Evolutionary conservation across 1,284 basidiomycete genomes (phyloP).

Genomic region (Psilocybe mexicana): DNA sequence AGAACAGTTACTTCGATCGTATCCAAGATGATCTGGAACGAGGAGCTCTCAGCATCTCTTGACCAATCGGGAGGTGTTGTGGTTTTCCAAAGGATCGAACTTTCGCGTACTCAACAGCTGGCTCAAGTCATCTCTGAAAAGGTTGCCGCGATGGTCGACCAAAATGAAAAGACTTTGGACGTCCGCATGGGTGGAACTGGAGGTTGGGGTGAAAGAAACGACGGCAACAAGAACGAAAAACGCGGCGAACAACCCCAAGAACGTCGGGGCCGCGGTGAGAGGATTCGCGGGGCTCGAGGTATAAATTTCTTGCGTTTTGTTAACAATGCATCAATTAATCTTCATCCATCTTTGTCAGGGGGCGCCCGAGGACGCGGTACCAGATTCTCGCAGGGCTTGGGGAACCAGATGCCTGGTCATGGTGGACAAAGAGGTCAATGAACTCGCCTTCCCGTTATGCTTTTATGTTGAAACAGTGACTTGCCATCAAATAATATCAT

Average conservation of each 20-base stretch:
- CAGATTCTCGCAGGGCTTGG: slow-evolving; percentile 77
- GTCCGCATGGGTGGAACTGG: slow-evolving; percentile 75
- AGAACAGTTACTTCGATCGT: slow-evolving; percentile 89
- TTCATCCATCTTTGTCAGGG: slow-evolving; percentile 34
- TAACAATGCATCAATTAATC: neutral
- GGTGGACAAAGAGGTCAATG: slow-evolving; percentile 22
- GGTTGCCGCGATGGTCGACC: slow-evolving; percentile 86
- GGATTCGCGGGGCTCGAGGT: slow-evolving; percentile 63
- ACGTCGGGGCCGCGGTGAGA: slow-evolving; percentile 68
- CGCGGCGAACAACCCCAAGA: slow-evolving; percentile 76
- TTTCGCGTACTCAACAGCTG: slow-evolving; percentile 87
- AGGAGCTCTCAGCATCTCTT: slow-evolving; percentile 91
- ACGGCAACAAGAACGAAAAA: slow-evolving; percentile 75
- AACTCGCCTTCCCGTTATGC: slow-evolving; percentile 7
- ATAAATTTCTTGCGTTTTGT: slow-evolving; percentile 20
- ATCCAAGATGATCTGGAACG: slow-evolving; percentile 99
- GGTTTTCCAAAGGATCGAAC: slow-evolving; percentile 88
- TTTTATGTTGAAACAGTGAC: slow-evolving; percentile 16
- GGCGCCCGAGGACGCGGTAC: slow-evolving; percentile 69
- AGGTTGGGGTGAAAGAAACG: slow-evolving; percentile 70
- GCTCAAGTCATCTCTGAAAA: slow-evolving; percentile 89
- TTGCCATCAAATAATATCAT: neutral
- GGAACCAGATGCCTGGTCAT: slow-evolving; percentile 69
- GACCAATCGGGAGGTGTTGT: slow-evolving; percentile 88
- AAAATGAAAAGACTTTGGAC: slow-evolving; percentile 95